Evolutionary conservation across 164 flowering plant genomes (phyloP), one percentile per base, ranked within the genome.

Genomic region (Magnolia sinica): DNA sequence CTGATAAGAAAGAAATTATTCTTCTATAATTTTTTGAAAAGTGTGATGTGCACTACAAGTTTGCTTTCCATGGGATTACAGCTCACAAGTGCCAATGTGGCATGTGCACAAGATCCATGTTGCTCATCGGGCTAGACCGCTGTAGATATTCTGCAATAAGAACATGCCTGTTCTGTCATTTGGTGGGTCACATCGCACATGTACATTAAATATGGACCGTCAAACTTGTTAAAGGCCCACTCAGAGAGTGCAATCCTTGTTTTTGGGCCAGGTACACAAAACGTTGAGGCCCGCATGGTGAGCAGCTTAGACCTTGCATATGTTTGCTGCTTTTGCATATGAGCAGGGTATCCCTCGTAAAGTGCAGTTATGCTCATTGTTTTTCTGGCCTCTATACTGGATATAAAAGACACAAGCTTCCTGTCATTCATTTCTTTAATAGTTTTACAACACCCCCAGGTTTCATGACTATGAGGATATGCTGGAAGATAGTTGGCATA

Each of bases 391-490:
- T 66, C 45, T 64, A 23, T 75, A 58, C 11, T 61, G 49, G 55
- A 18, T 8, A 70, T 70, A 23, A 49, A 70, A 14, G 31, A 72
- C 20, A 7, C 20, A 22, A 55, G 29, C 29, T 20, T 31, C 49
- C 2, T 29, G 37, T n/a, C 19, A 55, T 64, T 37, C 50, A 50
- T 11, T 75, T 45, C 29, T 74, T 7, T 22, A 73, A 63, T 64
- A 45, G 24, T 74, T 64, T 22, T 65, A 50, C 73, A 70, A 70
- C 31, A 22, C 68, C 71, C 51, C 69, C 79, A 96, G 99, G 98
- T 96, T 96, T 80, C 88, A 85, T 78, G 98, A 94, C 83, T 83
- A 87, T 74, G 99, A 94, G 84, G 96, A 96, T 85, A 92, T 91
- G 98, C 87, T 92, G 72, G 98, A 96, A 81, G 99, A 96, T 29